Conservation (phyloP, 345 rosid species). For the Arabidopsis arenosa region DNA sequence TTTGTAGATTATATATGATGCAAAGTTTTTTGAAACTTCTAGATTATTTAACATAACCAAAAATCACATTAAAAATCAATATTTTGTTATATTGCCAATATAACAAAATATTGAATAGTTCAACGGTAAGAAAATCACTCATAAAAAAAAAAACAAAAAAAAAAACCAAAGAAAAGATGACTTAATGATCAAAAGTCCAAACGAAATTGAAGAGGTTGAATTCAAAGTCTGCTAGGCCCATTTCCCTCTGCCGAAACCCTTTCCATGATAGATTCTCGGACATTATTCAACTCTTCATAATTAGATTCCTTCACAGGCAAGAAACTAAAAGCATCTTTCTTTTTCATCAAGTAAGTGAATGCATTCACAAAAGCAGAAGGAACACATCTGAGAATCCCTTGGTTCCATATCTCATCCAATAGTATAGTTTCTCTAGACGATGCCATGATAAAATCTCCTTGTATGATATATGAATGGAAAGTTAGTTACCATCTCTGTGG, state of each 20-base stretch:
- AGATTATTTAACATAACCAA: too few relatives aligned
- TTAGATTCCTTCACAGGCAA: constrained; percentile 58
- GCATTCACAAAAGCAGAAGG: constrained; percentile 67
- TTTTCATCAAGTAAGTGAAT: constrained; percentile 58
- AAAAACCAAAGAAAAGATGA: too few relatives aligned
- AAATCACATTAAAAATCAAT: too few relatives aligned
- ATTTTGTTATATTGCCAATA: too few relatives aligned
- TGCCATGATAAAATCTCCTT: constrained; percentile 69
- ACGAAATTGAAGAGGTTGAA: too few relatives aligned
- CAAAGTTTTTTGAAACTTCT: too few relatives aligned
- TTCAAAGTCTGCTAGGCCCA: constrained; percentile 52
- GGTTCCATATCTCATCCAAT: constrained; percentile 71
- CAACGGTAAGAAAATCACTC: too few relatives aligned
- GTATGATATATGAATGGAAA: constrained; percentile 72
- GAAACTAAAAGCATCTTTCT: constrained; percentile 62
- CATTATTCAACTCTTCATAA: constrained; percentile 46
- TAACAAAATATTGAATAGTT: too few relatives aligned
- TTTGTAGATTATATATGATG: too few relatives aligned
- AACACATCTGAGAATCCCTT: constrained; percentile 74
- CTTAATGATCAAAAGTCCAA: too few relatives aligned
- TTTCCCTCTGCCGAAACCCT: constrained; percentile 51
- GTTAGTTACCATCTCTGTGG: constrained; percentile 73
- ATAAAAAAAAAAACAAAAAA: too few relatives aligned
- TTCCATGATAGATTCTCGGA: constrained; percentile 52
- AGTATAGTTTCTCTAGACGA: constrained; percentile 79